Conservation (phyloP, 2,329 filamentous ascomycete species). For the Geosmithia morbida region DNA sequence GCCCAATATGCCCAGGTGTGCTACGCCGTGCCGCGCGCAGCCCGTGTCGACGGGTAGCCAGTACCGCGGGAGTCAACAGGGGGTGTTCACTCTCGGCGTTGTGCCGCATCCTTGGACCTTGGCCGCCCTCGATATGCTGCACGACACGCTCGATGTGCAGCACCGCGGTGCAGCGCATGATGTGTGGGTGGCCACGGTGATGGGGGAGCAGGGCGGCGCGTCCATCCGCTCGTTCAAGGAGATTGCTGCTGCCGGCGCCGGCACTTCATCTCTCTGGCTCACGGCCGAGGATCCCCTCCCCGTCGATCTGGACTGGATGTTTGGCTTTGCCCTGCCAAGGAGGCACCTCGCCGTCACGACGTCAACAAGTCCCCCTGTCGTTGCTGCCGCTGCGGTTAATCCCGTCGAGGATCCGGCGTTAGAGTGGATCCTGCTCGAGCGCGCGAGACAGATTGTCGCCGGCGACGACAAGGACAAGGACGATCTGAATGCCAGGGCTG, state of each 20-base stretch:
- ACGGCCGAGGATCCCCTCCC: constrained; percentile 52
- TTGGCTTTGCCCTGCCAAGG: constrained; percentile 69
- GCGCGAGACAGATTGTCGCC: constrained; percentile 33
- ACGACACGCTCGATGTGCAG: constrained; percentile 48
- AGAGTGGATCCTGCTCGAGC: constrained; percentile 38
- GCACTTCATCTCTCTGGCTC: constrained; percentile 64
- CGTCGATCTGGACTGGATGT: constrained; percentile 72
- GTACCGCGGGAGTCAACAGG: too few relatives aligned
- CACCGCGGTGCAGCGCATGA: constrained; percentile 59
- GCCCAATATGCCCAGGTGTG: constrained; percentile 63
- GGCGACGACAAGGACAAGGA: constrained; percentile 21
- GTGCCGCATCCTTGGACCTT: constrained; percentile 89
- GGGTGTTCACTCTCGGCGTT: constrained; percentile 66
- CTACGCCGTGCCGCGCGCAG: not conserved
- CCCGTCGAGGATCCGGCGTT: constrained; percentile 5
- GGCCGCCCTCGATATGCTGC: constrained; percentile 49
- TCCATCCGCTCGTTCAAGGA: constrained; percentile 32
- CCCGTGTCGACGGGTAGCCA: too few relatives aligned
- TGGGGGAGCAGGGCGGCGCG: constrained; percentile 31
- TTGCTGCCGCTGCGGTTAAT: not conserved
- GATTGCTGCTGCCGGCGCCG: constrained; percentile 45
- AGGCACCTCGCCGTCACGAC: constrained; percentile 18
- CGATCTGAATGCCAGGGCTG: constrained; percentile 32
- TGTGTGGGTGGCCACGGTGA: constrained; percentile 60
- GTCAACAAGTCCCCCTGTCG: constrained; percentile 2